Conservation (phyloP, 1,139 yeast genomes). For the Chernovozyma sophiae-reginae region DNA sequence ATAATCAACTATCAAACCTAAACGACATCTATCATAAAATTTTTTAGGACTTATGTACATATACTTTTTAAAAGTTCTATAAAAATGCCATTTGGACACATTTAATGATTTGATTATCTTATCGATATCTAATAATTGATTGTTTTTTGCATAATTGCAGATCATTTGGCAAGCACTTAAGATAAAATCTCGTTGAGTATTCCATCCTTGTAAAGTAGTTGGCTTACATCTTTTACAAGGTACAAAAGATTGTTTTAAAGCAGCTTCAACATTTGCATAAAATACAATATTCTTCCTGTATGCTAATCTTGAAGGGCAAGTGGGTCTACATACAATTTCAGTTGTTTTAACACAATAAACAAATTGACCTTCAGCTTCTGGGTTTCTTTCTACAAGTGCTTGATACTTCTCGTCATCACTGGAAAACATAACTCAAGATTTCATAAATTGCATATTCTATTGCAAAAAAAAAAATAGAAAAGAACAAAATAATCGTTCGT, state of each 20-base stretch:
- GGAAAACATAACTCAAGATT: too few relatives aligned
- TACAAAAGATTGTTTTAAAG: constrained; percentile 3
- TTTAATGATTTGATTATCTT: constrained; percentile 10
- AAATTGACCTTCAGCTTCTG: constrained; percentile 8
- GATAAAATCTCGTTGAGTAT: constrained; percentile 8
- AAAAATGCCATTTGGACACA: constrained; percentile 23
- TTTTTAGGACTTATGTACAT: constrained; percentile 18
- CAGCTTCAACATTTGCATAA: constrained; percentile 5
- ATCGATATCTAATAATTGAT: constrained; percentile 7
- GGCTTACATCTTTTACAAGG: constrained; percentile 12
- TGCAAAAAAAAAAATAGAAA: too few relatives aligned
- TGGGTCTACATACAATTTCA: constrained; percentile 10
- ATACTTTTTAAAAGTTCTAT: constrained; percentile 19
- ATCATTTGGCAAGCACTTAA: constrained; percentile 11
- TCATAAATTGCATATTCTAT: too few relatives aligned
- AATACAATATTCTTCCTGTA: constrained; percentile 6
- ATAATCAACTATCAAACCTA: background rate
- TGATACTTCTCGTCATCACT: constrained; percentile 7
- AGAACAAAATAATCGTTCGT: too few relatives aligned
- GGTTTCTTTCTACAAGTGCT: constrained; percentile 7
- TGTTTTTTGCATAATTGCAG: constrained; percentile 5
- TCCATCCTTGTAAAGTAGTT: constrained; percentile 9
- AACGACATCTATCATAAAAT: constrained; percentile 12
- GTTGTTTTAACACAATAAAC: constrained; percentile 9
- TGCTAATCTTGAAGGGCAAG: constrained; percentile 10